Conservation (phyloP, 2,329 filamentous ascomycete species). For the Sporothrix humicola region DNA sequence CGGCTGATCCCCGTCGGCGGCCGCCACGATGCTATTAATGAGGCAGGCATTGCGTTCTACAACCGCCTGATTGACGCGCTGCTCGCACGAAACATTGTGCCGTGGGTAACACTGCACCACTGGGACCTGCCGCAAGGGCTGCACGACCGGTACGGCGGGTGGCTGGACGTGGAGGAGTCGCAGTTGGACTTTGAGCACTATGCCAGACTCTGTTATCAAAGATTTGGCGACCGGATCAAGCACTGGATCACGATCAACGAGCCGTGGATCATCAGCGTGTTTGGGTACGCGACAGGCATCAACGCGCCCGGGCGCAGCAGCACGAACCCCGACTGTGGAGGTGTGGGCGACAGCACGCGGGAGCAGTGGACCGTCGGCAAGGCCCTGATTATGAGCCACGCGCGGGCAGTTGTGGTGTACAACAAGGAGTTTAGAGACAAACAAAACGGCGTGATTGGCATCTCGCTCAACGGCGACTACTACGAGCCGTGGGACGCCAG, state of each 20-base stretch:
- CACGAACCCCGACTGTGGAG: constrained; percentile 64
- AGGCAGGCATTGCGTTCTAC: constrained; percentile 78
- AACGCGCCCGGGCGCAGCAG: constrained; percentile 83
- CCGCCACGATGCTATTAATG: constrained; percentile 79
- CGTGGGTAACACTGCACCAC: constrained; percentile 83
- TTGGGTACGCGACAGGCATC: constrained; percentile 77
- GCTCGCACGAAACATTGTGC: constrained; percentile 74
- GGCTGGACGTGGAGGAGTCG: constrained; percentile 82
- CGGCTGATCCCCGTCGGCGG: constrained; percentile 86
- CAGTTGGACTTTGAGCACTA: constrained; percentile 81
- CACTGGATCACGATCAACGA: constrained; percentile 93
- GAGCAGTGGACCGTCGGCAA: constrained; percentile 86
- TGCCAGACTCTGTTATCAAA: constrained; percentile 76
- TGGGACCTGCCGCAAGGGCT: constrained; percentile 85
- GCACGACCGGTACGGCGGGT: constrained; percentile 79
- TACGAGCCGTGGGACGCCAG: constrained; percentile 81
- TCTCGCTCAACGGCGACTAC: constrained; percentile 85
- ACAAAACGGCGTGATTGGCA: constrained; percentile 76
- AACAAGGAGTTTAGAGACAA: constrained; percentile 76
- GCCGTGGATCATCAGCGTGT: constrained; percentile 81
- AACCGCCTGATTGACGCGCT: constrained; percentile 79
- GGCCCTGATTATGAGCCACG: constrained; percentile 79
- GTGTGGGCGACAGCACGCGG: constrained; percentile 74
- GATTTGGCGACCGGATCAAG: constrained; percentile 71
- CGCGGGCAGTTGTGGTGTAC: constrained; percentile 78